phyloP scores from a whole-genome alignment of 2,329 filamentous ascomycete species.

The Apiospora hydei region DNA sequence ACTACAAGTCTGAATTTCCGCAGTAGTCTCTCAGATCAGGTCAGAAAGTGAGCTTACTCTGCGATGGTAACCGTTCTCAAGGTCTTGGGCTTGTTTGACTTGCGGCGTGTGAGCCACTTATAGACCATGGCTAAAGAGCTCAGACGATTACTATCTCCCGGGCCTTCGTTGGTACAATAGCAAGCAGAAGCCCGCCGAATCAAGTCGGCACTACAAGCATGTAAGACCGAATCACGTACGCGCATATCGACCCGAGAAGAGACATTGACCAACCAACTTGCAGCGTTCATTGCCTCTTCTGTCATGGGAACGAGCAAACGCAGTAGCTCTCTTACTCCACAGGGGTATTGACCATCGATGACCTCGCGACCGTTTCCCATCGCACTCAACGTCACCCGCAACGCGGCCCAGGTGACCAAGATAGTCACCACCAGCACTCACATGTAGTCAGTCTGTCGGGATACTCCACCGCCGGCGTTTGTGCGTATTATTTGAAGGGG shows the following conservation, averaged over 20 bases:
- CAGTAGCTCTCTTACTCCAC: conserved; percentile 51
- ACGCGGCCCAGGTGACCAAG: conserved; percentile 52
- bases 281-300: conserved; percentile 66
- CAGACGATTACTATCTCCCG: too few relatives aligned
- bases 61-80: too few relatives aligned
- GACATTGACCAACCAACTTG: background rate
- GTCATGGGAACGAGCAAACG: conserved; percentile 66
- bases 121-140: too few relatives aligned
- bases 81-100: too few relatives aligned
- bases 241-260: background rate
- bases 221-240: conserved; percentile 42
- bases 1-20: background rate
- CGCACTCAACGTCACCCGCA: conserved; percentile 49
- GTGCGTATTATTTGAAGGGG: conserved; percentile 23
- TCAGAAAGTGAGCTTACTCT: background rate
- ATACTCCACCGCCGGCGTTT: conserved; percentile 62
- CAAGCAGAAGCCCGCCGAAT: too few relatives aligned
- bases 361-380: conserved; percentile 40
- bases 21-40: background rate
- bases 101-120: too few relatives aligned
- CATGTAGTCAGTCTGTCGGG: conserved; percentile 57
- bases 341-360: conserved; percentile 54
- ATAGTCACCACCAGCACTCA: conserved; percentile 60
- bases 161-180: too few relatives aligned
- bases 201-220: too few relatives aligned